Base-by-base conservation (phyloP, 2,329 filamentous ascomycete species). In the Diaporthe sp. region DNA sequence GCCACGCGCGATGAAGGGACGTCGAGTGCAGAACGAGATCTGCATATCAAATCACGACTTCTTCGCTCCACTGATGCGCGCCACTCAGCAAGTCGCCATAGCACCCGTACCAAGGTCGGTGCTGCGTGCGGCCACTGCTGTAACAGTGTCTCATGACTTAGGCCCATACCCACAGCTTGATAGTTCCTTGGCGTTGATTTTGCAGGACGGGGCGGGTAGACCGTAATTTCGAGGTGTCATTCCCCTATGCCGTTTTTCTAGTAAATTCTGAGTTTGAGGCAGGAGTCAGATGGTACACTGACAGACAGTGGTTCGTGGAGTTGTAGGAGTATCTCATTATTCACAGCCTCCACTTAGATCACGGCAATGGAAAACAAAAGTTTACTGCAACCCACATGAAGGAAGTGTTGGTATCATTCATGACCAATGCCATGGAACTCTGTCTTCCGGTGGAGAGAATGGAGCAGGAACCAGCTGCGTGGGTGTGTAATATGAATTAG, bases 291-390 rank as follows among this genome's bases (percentile, higher is more conserved):
- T 47, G 72, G 68, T 30, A 74, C 28, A 55, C 40, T 58, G 54
- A 72, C 50, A 74, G 54, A 66, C 60, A 70, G 68, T 54, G 72
- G 64, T 47, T 69, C 47, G 68, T 70, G 74, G 74, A 74, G 74
- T 76, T 76, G 74, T 17, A 74, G 74, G 74, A 74, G 74, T 76
- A 72, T 66, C 54, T 66, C 52, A 66, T 70, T 57, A 64, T 38
- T 67, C 25, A 42, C 54, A 40, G 60, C 54, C 66, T 76, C 68
- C 54, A 58, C 58, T 74, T 74, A 57, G 72, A 71, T 70, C 22
- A 52, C 47, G 54, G 72, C 55, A 76, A 76, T 76, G 74, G 72
- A 74, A 74, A 66, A 58, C 17, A 76, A 74, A 74, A 74, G 74
- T 76, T 75, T 38, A 68, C 68, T 40, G 22, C 47, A 68, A 40